Base-by-base conservation (phyloP, 2,329 filamentous ascomycete species). In the Mollisiaceae sp. region DNA sequence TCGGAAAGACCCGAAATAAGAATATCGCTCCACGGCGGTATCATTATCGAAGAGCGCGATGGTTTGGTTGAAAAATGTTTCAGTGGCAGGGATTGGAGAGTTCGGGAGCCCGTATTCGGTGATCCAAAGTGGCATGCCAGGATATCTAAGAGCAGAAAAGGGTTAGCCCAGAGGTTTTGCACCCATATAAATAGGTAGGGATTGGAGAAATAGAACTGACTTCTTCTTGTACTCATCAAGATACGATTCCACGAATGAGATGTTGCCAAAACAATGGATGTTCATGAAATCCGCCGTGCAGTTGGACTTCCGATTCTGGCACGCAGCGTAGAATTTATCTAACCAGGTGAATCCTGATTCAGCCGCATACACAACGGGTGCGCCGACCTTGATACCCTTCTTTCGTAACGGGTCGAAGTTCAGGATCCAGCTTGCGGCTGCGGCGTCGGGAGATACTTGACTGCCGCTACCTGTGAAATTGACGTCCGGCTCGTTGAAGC, bases 401-500 rank as follows among this genome's bases (percentile, higher is more conserved):
- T 84, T 77, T 56, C 83, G 82, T 65, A 95, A 79, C 0, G 91
- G 91, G 69, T 90, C 85, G 64, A 94, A 86, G 73, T 93, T 87
- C 50, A 82, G 80, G 24, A 90, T 86, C 91, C 91, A 95, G 8
- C 87, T 83, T 61, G 83, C 76, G 1, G 91, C 91, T 0, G 91
- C 92, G 0, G 78, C 75, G 9, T 80, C 75, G 0, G 90, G 86
- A 1, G 80, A 75, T 32, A 94, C 79, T 69, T 86, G 80, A 68
- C 85, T 89, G 2, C 91, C 91, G 1, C 74, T 72, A 1, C 73
- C 69, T 3, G 79, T 60, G 39, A 60, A 60, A 9, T 60, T 76
- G 15, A 84, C 86, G 73, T 94, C 90, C 0, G 92, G 92, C 75
- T 95, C 92, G 78, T 95, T 94, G 81, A 93, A 94, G 38, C 82